Percentiles rank a stretch among this genome's conserved stretches.
Evolutionary conservation across 2,329 filamentous ascomycete species (phyloP).

Genomic region (Alternaria arbusti): DNA sequence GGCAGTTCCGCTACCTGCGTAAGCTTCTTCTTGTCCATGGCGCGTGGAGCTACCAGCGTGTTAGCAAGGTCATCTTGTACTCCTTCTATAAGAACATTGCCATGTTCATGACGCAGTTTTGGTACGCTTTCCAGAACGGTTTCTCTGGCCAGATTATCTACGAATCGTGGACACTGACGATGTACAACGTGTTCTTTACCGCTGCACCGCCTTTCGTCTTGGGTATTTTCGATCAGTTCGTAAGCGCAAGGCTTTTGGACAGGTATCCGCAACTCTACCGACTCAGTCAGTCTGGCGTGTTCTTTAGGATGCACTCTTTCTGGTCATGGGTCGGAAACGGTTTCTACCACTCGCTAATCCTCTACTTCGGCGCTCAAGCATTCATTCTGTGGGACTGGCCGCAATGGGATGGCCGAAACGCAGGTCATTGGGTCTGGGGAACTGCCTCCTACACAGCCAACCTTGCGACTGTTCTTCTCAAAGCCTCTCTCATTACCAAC

Average conservation of each 20-base stretch:
- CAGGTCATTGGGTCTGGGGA: constrained; percentile 98
- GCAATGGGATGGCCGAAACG: constrained; percentile 77
- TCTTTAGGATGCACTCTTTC: constrained; percentile 93
- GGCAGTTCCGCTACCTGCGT: constrained; percentile 91
- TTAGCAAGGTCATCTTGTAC: constrained; percentile 96
- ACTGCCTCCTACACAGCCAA: constrained; percentile 92
- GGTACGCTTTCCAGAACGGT: constrained; percentile 96
- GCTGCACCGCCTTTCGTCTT: constrained; percentile 91
- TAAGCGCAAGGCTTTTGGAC: constrained; percentile 90
- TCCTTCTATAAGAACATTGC: constrained; percentile 99
- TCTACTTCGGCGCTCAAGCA: constrained; percentile 84
- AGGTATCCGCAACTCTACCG: constrained; percentile 95
- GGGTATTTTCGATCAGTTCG: constrained; percentile 96
- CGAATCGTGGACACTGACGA: constrained; percentile 98
- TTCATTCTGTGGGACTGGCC: constrained; percentile 85
- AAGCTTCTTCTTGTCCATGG: constrained; percentile 95
- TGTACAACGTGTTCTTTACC: constrained; percentile 99
- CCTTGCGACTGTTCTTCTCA: constrained; percentile 91
- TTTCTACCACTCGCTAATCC: constrained; percentile 90
- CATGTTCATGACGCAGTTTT: constrained; percentile 99
- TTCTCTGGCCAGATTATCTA: constrained; percentile 98
- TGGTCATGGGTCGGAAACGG: constrained; percentile 92
- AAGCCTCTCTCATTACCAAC: constrained; percentile 92
- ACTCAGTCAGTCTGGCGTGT: constrained; percentile 88
- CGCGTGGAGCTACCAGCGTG: constrained; percentile 95